Conservation (phyloP, 805 yeast species). For the Naumovozyma dairenensis region DNA sequence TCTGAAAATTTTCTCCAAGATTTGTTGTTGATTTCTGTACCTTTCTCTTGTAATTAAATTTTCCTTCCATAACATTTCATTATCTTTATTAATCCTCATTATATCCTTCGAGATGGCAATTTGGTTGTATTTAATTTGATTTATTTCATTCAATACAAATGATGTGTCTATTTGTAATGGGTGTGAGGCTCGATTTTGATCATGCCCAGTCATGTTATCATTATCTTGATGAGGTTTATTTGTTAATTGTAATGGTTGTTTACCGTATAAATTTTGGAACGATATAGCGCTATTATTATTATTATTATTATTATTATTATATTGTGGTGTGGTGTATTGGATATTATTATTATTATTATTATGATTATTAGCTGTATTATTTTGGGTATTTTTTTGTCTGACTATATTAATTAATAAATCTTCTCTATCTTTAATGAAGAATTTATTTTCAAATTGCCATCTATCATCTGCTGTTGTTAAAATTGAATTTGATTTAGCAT, state of each 20-base stretch:
- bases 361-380: slow-evolving; percentile 1
- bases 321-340: slow-evolving; percentile 1
- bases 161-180: background rate
- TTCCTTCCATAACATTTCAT: slow-evolving; percentile 87
- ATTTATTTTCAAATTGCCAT: slow-evolving; percentile 82
- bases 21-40: slow-evolving; percentile 75
- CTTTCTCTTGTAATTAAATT: slow-evolving; percentile 74
- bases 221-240: slow-evolving; percentile 10
- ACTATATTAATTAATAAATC: slow-evolving; percentile 79
- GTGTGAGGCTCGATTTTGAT: too few relatives aligned
- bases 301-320: slow-evolving; percentile 3
- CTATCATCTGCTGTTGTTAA: slow-evolving; percentile 58
- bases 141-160: slow-evolving; percentile 55
- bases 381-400: slow-evolving; percentile 43
- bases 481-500: slow-evolving; percentile 66
- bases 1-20: slow-evolving; percentile 76
- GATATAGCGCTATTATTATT: slow-evolving; percentile 1
- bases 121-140: slow-evolving; percentile 68
- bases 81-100: slow-evolving; percentile 73
- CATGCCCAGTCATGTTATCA: too few relatives aligned
- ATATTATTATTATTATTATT: slow-evolving; percentile 4
- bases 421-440: slow-evolving; percentile 67
- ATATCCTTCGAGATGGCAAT: slow-evolving; percentile 75
- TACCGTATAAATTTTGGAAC: background rate
- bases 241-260: slow-evolving; percentile 7